phyloP scores from a whole-genome alignment of 2,329 filamentous ascomycete species.

The Cryphonectria carpinicola region DNA sequence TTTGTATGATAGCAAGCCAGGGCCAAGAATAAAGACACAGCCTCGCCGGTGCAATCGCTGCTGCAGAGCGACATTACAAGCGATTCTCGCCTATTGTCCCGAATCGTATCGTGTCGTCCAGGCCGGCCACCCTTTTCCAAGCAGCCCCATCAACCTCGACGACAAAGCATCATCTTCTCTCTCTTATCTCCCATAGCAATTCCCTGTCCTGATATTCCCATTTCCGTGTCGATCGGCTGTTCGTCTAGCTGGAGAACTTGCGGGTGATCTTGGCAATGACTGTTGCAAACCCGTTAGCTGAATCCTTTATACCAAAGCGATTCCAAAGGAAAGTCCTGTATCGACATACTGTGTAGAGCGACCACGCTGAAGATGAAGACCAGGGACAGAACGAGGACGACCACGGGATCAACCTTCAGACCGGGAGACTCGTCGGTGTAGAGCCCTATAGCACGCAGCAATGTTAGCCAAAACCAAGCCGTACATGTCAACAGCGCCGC shows the following conservation, averaged over 20 bases:
- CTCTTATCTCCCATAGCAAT: background rate
- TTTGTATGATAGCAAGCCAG: background rate
- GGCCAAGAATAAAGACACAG: background rate
- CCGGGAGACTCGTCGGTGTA: slow-evolving; percentile 99
- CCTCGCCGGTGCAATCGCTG: slow-evolving; percentile 11
- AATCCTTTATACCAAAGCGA: background rate
- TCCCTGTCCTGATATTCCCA: background rate
- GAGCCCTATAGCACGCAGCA: slow-evolving; percentile 64
- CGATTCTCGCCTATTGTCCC: slow-evolving; percentile 12
- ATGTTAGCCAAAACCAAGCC: slow-evolving; percentile 4
- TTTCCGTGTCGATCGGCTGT: background rate
- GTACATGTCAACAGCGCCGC: background rate
- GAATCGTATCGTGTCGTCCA: slow-evolving; percentile 2
- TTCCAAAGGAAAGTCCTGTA: background rate
- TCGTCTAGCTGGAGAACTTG: slow-evolving; percentile 71
- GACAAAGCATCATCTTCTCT: background rate
- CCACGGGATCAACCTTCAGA: slow-evolving; percentile 95
- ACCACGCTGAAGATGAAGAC: slow-evolving; percentile 99
- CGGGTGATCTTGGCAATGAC: slow-evolving; percentile 95
- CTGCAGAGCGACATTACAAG: slow-evolving; percentile 23
- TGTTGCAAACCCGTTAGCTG: slow-evolving; percentile 44
- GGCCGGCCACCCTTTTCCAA: background rate
- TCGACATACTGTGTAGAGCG: slow-evolving; percentile 87
- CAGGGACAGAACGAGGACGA: slow-evolving; percentile 92
- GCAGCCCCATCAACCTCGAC: background rate